Evolutionary conservation across 2,329 filamentous ascomycete species (phyloP), one percentile per base, ranked within the genome.

Genomic region (Alternaria metachromatica): DNA sequence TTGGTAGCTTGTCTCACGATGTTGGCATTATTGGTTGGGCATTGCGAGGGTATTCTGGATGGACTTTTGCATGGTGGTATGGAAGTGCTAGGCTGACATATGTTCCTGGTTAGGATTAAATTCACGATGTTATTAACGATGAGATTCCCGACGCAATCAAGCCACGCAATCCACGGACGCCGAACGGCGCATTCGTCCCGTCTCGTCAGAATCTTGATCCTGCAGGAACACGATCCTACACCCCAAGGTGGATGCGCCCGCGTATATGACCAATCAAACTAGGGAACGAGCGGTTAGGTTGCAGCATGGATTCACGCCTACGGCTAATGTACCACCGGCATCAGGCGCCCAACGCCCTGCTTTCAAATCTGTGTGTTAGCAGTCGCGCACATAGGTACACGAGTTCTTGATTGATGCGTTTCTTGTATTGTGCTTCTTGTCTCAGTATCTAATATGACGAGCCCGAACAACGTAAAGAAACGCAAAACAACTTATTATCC

Each of bases 11-110:
- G 41, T 21, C 37, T 48, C 30, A 21, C 10, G 26, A 46, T 48
- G 20, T 9, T 43, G 12, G 37, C 58, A 44, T 33, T 18, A 13
- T 11, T 20, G 23, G 30, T 37, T 45, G 23, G 25, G 58, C 43
- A 57, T 61, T 55, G 53, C 44, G 53, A 46, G 26, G 53, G 53
- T 37, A 54, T 61, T 57, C 49, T 48, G 30, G 49, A 53, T 25
- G 28, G 28, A 51, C 28, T 37, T 23, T 37, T n/a, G 49, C 49
- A 51, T 51, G 11, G 12, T 51, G 20, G 28, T 6, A 15, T 51
- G 12, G 49, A 10, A 23, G 28, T 23, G 20, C 13, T 33, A 51
- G 49, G 49, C 12, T 37, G 49, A 25, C 49, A 23, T 41, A 23
- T 15, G 49, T 21, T 9, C 30, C 9, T 15, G 6, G 30, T 7